These are phyloP conservation scores for Deakozyma indianensis DNA, from an alignment of 805 yeast species.

Conservation along the genomic window DNA sequence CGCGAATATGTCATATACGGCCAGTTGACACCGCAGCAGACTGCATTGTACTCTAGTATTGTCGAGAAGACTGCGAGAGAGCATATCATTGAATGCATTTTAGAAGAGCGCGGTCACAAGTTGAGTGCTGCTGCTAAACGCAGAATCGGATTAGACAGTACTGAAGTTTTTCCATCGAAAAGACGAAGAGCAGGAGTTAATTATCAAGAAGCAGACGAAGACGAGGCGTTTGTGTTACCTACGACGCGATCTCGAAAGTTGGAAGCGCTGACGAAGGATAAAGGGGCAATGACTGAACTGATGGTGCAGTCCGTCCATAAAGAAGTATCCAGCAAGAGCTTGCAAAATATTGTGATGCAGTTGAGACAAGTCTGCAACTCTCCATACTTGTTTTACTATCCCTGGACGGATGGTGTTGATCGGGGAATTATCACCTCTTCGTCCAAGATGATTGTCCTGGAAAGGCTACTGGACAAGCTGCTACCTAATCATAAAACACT, in stretches of 20 bases:
- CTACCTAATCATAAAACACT: conserved; percentile 50
- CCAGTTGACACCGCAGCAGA: conserved; percentile 49
- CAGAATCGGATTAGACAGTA: neutral
- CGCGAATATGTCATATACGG: conserved; percentile 77
- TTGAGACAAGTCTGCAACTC: conserved; percentile 74
- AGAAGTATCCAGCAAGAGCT: conserved; percentile 34
- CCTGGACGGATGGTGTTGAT: conserved; percentile 40
- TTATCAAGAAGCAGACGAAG: conserved; percentile 11
- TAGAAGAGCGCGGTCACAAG: conserved; percentile 8
- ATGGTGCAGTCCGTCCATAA: conserved; percentile 17
- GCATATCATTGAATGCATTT: conserved; percentile 16
- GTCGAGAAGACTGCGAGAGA: conserved; percentile 26
- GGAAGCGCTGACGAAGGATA: neutral
- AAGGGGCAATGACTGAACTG: conserved; percentile 5
- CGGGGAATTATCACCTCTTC: conserved; percentile 38
- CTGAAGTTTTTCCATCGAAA: conserved; percentile 1
- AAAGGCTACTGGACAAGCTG: conserved; percentile 44
- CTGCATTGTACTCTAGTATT: conserved; percentile 39
- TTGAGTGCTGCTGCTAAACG: neutral
- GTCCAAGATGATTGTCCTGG: conserved; percentile 57
- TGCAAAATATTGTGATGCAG: conserved; percentile 70
- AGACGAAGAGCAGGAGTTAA: conserved; percentile 2
- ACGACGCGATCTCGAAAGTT: neutral
- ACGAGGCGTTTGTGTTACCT: conserved; percentile 5
- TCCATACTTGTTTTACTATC: conserved; percentile 72